phyloP scores from a whole-genome alignment of 306 rosid genomes.

The Trifolium dubium region DNA sequence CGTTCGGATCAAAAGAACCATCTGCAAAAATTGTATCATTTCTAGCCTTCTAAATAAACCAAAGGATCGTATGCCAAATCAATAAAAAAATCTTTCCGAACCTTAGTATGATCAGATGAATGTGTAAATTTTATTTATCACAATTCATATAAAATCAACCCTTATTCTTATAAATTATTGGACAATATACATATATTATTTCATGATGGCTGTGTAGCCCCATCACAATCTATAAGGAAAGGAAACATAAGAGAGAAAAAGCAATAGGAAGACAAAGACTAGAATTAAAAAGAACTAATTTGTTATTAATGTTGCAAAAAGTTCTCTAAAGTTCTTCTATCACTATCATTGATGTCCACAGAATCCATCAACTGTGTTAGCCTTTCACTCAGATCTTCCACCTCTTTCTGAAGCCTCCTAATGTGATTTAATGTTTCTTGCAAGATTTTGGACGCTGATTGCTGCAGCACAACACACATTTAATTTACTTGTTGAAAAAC shows the following conservation, averaged over 20 bases:
- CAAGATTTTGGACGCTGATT: constrained; percentile 44
- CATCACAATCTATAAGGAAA: not conserved
- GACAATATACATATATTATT: constrained; percentile 9
- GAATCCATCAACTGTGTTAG: constrained; percentile 48
- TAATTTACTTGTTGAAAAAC: not conserved
- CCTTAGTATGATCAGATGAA: too few species aligned
- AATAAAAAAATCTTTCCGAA: too few species aligned
- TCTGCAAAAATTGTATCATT: too few species aligned
- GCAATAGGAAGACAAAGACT: not conserved
- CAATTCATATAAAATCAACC: not conserved
- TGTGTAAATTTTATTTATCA: not conserved
- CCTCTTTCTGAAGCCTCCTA: constrained; percentile 53
- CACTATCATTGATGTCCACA: constrained; percentile 45
- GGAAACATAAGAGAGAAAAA: not conserved
- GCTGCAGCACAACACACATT: constrained; percentile 38
- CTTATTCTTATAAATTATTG: not conserved
- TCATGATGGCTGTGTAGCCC: not conserved
- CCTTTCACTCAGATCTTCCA: constrained; percentile 49
- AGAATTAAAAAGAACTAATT: constrained; percentile 4
- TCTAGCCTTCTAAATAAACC: too few species aligned
- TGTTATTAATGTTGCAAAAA: constrained; percentile 37
- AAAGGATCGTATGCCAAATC: too few species aligned
- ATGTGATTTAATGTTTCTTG: constrained; percentile 49
- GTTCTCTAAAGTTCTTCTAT: constrained; percentile 42
- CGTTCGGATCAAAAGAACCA: too few species aligned